Evolutionary conservation across 2,329 filamentous ascomycete species (phyloP), one percentile per base, ranked within the genome.

Genomic region (Apiospora aurea): DNA sequence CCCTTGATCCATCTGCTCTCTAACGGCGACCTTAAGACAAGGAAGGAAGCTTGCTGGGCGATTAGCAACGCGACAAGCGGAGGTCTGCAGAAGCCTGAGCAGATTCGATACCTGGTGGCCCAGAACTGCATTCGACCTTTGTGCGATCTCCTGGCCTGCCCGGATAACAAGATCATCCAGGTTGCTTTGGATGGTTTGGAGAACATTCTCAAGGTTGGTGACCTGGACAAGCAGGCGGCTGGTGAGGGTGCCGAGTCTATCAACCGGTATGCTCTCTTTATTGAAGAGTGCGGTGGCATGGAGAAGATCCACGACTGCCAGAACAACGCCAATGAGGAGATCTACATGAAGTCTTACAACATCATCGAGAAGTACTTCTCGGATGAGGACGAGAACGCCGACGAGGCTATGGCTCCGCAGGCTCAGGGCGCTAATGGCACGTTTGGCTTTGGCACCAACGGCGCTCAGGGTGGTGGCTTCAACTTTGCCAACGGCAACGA

Each of bases 351-450:
- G 91, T 96, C 96, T 0, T 99, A 98, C 89, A 98, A 97, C 89
- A 99, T 99, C 85, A 99, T 99, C 77, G 96, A 99, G 89, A 98
- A 98, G 88, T 99, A 99, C 90, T 99, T 99, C 87, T 98, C 95
- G 0, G 96, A 99, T 80, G 96, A 99, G 77, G 96, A 98, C 71
- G 96, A 97, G 81, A 95, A 95, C 78, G 95, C 95, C 77, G 94
- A 95, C 74, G 94, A 97, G 79, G 86, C 86, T 61, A 89, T 94
- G 83, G 92, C 89, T 73, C 90, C 93, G 73, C 92, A 94, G 80
- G 82, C 86, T 38, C 90, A 92, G 78, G 90, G 90, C 66, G 82
- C 87, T 53, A 93, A 93, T 79, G 92, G 92, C 72, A 91, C 91
- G 72, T 96, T 96, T 83, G 90, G 95, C 79, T 93, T 98, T 83